phyloP scores from a whole-genome alignment of 2,329 filamentous ascomycete genomes.

The Fusarium udum region DNA sequence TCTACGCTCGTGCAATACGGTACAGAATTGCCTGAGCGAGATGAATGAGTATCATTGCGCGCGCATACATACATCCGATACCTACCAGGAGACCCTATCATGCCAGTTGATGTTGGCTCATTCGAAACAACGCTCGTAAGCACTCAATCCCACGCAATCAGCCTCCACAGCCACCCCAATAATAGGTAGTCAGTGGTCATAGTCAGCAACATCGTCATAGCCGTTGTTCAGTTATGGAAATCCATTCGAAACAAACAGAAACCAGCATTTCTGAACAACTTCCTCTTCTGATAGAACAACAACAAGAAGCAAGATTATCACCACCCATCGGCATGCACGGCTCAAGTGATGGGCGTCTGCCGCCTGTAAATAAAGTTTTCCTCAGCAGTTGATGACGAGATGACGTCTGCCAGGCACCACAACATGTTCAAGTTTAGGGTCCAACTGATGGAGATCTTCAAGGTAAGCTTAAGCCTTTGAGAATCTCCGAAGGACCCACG shows the following conservation, averaged over 20 bases:
- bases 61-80: not conserved
- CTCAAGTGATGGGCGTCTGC: constrained; percentile 6
- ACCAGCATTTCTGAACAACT: not conserved
- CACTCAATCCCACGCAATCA: constrained; percentile 38
- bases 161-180: constrained; percentile 12
- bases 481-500: constrained; percentile 27
- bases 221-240: constrained; percentile 24
- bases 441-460: constrained; percentile 32
- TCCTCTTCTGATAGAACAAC: not conserved
- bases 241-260: not conserved
- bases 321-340: constrained; percentile 16
- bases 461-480: constrained; percentile 42
- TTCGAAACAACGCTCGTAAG: constrained; percentile 34
- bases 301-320: not conserved
- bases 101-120: constrained; percentile 7
- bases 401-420: constrained; percentile 34
- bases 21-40: not conserved
- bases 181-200: not conserved
- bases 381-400: constrained; percentile 16
- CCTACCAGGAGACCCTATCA: not conserved
- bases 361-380: constrained; percentile 20
- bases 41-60: constrained; percentile 2
- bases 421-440: constrained; percentile 30
- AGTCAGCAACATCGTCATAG: constrained; percentile 13
- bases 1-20: constrained; percentile 1